phyloP scores from a whole-genome alignment of 2,329 filamentous ascomycete species.

The Biscogniauxia sp. region DNA sequence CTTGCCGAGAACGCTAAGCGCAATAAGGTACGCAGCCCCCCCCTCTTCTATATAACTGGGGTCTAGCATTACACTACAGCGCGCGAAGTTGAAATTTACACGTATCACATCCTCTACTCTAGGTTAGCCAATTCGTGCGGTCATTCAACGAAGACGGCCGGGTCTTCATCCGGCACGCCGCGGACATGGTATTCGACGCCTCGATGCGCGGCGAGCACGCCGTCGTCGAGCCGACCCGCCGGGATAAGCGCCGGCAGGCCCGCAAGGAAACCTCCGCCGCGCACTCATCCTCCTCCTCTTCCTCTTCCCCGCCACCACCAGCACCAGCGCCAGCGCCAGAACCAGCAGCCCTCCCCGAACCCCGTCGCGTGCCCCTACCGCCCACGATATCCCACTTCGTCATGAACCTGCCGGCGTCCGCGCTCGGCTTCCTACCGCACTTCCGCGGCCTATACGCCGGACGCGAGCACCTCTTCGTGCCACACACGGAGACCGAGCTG shows the following conservation, averaged over 20 bases:
- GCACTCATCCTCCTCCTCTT: slow-evolving; percentile 1
- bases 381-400: slow-evolving; percentile 86
- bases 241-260: slow-evolving; percentile 38
- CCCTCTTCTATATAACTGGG: too few species aligned
- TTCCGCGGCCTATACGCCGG: slow-evolving; percentile 82
- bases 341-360: slow-evolving; percentile 35
- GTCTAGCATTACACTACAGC: too few species aligned
- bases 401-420: slow-evolving; percentile 94
- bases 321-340: slow-evolving; percentile 23
- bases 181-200: slow-evolving; percentile 56
- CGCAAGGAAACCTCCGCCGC: slow-evolving; percentile 22
- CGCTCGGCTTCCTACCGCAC: slow-evolving; percentile 73
- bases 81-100: slow-evolving; percentile 9
- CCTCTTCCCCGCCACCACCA: too few species aligned
- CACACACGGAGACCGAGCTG: slow-evolving; percentile 57
- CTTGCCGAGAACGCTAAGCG: slow-evolving; percentile 66
- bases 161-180: slow-evolving; percentile 72
- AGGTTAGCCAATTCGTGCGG: slow-evolving; percentile 67
- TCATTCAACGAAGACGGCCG: slow-evolving; percentile 81
- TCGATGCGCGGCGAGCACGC: slow-evolving; percentile 52
- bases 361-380: slow-evolving; percentile 56
- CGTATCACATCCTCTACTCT: slow-evolving; percentile 5
- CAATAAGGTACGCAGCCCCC: slow-evolving; percentile 66
- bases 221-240: slow-evolving; percentile 49
- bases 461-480: slow-evolving; percentile 62